Conservation (phyloP, 768 basidiomycete genomes). For the Sporobolomyces pararoseus region DNA sequence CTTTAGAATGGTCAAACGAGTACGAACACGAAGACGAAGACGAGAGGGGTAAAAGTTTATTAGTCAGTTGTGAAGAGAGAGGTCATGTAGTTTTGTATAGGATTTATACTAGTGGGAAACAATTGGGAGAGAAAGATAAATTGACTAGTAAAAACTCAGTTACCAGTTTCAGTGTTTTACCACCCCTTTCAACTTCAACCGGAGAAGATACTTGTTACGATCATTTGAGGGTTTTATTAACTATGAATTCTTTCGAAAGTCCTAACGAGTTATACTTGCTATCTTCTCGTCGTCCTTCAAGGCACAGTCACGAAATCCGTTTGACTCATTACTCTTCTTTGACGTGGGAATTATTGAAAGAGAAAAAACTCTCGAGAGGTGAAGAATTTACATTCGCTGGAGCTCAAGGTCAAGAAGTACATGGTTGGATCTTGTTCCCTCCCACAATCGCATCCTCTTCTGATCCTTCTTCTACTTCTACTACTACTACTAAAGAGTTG, state of each 20-base stretch:
- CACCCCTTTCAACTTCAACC: too few species aligned
- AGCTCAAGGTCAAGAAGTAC: slow-evolving; percentile 67
- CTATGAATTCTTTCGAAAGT: slow-evolving; percentile 66
- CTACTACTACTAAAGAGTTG: slow-evolving; percentile 52
- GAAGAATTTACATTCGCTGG: slow-evolving; percentile 90
- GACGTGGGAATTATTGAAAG: slow-evolving; percentile 57
- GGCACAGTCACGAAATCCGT: neutral
- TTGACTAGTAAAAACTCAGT: slow-evolving; percentile 64
- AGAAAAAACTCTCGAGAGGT: slow-evolving; percentile 60
- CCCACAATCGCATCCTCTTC: slow-evolving; percentile 43
- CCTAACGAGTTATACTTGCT: slow-evolving; percentile 73
- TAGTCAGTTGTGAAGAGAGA: slow-evolving; percentile 70
- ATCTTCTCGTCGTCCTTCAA: too few species aligned
- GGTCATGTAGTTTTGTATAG: slow-evolving; percentile 72
- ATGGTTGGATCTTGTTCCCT: slow-evolving; percentile 81
- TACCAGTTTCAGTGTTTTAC: slow-evolving; percentile 60
- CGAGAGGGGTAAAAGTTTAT: slow-evolving; percentile 49
- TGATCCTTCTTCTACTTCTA: slow-evolving; percentile 49
- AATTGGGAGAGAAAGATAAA: slow-evolving; percentile 29
- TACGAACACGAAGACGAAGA: too few species aligned
- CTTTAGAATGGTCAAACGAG: slow-evolving; percentile 37
- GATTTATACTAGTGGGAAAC: slow-evolving; percentile 47
- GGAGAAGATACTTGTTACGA: too few species aligned
- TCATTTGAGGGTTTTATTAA: slow-evolving; percentile 65
- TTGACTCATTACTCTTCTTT: slow-evolving; percentile 53